Percentiles rank a stretch among this genome's conserved stretches.
Conservation (phyloP, 2,329 filamentous ascomycete genomes). For the Epicoccum sorghinum region DNA sequence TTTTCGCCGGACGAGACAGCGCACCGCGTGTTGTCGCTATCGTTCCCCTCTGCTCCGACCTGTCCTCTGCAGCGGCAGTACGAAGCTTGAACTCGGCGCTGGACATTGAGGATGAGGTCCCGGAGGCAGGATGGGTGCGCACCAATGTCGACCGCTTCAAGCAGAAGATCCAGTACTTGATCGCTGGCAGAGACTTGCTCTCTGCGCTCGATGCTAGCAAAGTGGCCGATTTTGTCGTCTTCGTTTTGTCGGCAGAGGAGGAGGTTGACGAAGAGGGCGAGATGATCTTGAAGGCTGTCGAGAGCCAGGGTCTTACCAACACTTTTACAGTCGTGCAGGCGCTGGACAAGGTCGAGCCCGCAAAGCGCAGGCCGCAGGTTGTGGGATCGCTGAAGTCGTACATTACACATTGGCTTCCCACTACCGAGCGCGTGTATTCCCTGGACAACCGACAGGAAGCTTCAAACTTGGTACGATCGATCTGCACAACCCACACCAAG, state of each 20-base stretch:
- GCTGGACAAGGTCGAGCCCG: conserved; percentile 76
- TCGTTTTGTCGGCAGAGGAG: conserved; percentile 80
- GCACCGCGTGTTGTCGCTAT: conserved; percentile 88
- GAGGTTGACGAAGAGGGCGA: conserved; percentile 88
- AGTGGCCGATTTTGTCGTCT: conserved; percentile 87
- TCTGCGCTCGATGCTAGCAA: conserved; percentile 84
- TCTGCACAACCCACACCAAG: conserved; percentile 92
- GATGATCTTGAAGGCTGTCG: conserved; percentile 81
- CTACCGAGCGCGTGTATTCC: conserved; percentile 88
- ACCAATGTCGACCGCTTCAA: conserved; percentile 89
- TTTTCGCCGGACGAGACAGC: conserved; percentile 86
- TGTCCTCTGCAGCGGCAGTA: conserved; percentile 71
- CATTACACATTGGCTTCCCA: conserved; percentile 92
- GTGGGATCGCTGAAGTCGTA: conserved; percentile 86
- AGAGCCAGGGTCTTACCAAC: conserved; percentile 93
- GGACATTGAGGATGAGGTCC: conserved; percentile 72
- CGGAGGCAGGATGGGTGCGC: conserved; percentile 63
- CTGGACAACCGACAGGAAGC: conserved; percentile 89
- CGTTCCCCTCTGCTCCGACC: conserved; percentile 78
- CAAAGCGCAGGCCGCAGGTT: conserved; percentile 78
- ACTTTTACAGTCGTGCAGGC: conserved; percentile 84
- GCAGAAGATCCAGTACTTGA: conserved; percentile 88
- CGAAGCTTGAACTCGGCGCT: conserved; percentile 76
- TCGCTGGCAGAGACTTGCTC: conserved; percentile 74
- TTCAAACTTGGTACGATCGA: conserved; percentile 84